Evolutionary conservation across 257 asterid species (phyloP), one percentile per base, ranked within the genome.

Genomic region (Cynanchum wilfordii): DNA sequence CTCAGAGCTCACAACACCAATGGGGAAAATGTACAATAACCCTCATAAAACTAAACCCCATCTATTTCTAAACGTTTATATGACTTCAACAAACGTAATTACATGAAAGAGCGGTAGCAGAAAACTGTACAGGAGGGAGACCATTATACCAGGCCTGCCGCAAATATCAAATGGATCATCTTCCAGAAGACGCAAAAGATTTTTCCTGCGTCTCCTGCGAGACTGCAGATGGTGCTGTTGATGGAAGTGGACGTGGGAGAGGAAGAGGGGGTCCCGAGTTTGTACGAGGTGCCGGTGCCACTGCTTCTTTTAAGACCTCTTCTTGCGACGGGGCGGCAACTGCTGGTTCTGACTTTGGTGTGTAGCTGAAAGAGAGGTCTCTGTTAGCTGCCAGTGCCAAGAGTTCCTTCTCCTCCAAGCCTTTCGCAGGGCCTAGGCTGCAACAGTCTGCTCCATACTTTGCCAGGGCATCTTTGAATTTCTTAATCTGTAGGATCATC

Each of bases 351-450:
- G 69, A 64, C 69, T 36, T 36, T 19, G 69, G 69, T 1, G 27
- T 64, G 27, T 64, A 36, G 69, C 69, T 64, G 49, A 64, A 64
- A 64, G 69, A 64, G 15, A 64, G 69, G 49, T 64, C 69, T 36
- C 24, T 36, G 49, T 64, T 64, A 36, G 69, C 50, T 33, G 69
- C 50, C 50, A 84, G 65, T 20, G 86, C 88, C 24, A 74, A 57
- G 7, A 84, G 80, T 73, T 84, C 87, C 66, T 81, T 79, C 84
- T 81, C 87, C 73, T 84, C 88, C 0, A 81, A 78, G 47, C 88
- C 86, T 70, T 81, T 79, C 0, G 86, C 56, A 6, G 79, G 84
- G 30, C 79, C 80, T 17, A 76, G 40, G 66, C 80, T 74, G 76
- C 80, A 74, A 30, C 76, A 69, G 72, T 81, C 79, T 3, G 79